Conservation (phyloP, 2,329 filamentous ascomycete species). For the Drechslerella coelobrocha region DNA sequence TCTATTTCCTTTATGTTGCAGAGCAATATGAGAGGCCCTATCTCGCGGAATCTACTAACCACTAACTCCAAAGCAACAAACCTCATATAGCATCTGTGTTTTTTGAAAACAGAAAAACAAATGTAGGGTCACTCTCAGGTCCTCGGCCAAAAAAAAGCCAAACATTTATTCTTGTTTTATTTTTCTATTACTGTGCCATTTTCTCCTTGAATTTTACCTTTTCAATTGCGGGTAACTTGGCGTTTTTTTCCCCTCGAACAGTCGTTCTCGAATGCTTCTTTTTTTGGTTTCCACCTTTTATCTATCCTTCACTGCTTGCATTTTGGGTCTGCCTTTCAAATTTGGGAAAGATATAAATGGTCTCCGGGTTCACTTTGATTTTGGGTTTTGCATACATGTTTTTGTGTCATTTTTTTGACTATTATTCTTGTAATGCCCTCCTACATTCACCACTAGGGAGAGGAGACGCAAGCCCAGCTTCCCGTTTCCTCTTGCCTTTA, state of each 20-base stretch:
- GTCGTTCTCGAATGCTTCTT: slow-evolving; percentile 17
- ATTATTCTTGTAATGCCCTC: slow-evolving; percentile 35
- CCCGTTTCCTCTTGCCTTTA: not conserved
- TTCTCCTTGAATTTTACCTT: slow-evolving; percentile 15
- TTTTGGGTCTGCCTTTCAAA: slow-evolving; percentile 14
- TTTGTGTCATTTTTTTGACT: slow-evolving; percentile 5
- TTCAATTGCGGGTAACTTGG: slow-evolving; percentile 38
- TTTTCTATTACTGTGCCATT: slow-evolving; percentile 4
- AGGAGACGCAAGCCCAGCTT: no score
- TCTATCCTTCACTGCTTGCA: slow-evolving; percentile 5
- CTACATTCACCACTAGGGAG: not conserved
- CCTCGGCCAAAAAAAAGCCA: slow-evolving; percentile 31
- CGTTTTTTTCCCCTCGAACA: slow-evolving; percentile 27
- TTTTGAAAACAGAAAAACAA: slow-evolving; percentile 3
- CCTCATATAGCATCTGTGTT: slow-evolving; percentile 5
- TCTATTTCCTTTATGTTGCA: slow-evolving; percentile 29
- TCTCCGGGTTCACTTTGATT: slow-evolving; percentile 19
- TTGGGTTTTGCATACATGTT: slow-evolving; percentile 22
- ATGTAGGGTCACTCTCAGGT: slow-evolving; percentile 38
- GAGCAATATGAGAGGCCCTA: slow-evolving; percentile 21
- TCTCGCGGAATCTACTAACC: slow-evolving; percentile 25
- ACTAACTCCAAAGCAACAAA: slow-evolving; percentile 46
- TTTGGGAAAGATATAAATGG: slow-evolving; percentile 19
- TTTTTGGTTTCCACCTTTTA: slow-evolving; percentile 2
- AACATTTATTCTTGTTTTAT: not conserved